Evolutionary conservation across 345 rosid genomes (phyloP).

Genomic region (Melaleuca alternifolia): DNA sequence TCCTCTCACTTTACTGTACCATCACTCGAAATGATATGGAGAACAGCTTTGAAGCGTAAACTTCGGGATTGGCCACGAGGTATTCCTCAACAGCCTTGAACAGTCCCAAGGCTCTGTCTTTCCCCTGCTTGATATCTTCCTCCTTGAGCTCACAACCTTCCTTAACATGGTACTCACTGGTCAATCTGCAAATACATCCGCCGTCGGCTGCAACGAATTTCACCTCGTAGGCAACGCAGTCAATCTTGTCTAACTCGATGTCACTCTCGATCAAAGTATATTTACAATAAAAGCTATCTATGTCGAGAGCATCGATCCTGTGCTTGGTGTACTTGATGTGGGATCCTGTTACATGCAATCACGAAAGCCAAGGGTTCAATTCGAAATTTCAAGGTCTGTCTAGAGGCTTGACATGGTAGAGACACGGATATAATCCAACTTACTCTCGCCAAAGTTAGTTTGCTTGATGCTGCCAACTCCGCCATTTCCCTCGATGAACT

Average conservation of each 20-base stretch:
- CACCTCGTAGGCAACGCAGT: slow-evolving; percentile 6
- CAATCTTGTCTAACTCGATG: slow-evolving; percentile 7
- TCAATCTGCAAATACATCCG: slow-evolving; percentile 24
- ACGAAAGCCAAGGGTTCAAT: background rate
- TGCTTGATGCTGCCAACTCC: slow-evolving; percentile 1
- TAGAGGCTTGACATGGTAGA: background rate
- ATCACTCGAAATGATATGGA: background rate
- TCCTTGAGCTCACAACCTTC: slow-evolving; percentile 15
- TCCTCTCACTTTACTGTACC: background rate
- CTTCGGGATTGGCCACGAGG: slow-evolving; percentile 20
- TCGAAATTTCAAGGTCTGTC: background rate
- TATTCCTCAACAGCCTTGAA: slow-evolving; percentile 26
- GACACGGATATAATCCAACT: background rate
- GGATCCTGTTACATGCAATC: slow-evolving; percentile 4
- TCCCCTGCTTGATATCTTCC: slow-evolving; percentile 23
- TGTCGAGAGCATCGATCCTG: slow-evolving; percentile 21
- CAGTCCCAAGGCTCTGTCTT: slow-evolving; percentile 19
- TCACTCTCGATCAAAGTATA: slow-evolving; percentile 35
- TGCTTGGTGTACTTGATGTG: slow-evolving; percentile 21
- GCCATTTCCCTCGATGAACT: background rate
- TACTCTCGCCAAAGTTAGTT: background rate
- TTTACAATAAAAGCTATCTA: slow-evolving; percentile 8
- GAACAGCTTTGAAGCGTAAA: slow-evolving; percentile 6
- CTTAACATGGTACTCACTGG: slow-evolving; percentile 17
- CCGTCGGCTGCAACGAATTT: slow-evolving; percentile 17